Conservation (phyloP, 805 yeast genomes). For the Candida insectalens region DNA sequence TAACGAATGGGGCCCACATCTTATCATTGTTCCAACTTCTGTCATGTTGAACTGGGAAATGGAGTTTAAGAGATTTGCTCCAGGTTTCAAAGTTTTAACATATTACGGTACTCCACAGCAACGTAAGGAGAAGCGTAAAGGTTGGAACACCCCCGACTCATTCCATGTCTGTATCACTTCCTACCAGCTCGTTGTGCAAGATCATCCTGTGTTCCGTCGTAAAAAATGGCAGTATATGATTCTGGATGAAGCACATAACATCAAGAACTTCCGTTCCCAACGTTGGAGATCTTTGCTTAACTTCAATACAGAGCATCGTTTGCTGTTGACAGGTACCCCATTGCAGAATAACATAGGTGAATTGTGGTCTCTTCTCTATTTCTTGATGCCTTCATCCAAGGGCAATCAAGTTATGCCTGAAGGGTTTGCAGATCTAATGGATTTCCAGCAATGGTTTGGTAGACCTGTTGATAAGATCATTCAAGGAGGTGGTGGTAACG, state of each 20-base stretch:
- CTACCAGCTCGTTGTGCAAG: constrained; percentile 95
- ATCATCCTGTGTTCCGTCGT: constrained; percentile 86
- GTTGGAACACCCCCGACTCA: constrained; percentile 95
- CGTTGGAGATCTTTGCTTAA: constrained; percentile 95
- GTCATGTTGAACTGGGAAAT: constrained; percentile 98
- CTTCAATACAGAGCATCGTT: constrained; percentile 83
- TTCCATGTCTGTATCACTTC: constrained; percentile 97
- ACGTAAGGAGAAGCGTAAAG: constrained; percentile 88
- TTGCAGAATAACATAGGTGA: constrained; percentile 91
- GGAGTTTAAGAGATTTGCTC: constrained; percentile 98
- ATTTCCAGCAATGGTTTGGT: constrained; percentile 99
- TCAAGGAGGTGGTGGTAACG: constrained; percentile 59
- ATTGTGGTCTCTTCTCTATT: constrained; percentile 90
- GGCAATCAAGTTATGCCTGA: constrained; percentile 64
- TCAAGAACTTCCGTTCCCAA: constrained; percentile 90
- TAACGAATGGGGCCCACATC: constrained; percentile 95
- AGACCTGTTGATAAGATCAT: constrained; percentile 88
- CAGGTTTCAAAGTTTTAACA: constrained; percentile 91
- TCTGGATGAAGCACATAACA: constrained; percentile 95
- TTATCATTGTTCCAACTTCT: constrained; percentile 94
- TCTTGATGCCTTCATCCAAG: constrained; percentile 87
- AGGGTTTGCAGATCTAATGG: constrained; percentile 93
- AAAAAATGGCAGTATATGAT: constrained; percentile 96
- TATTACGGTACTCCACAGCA: constrained; percentile 97
- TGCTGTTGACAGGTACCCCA: constrained; percentile 93